Evolutionary conservation across 768 basidiomycete species (phyloP).

Genomic region (Leccinum rimulosum): DNA sequence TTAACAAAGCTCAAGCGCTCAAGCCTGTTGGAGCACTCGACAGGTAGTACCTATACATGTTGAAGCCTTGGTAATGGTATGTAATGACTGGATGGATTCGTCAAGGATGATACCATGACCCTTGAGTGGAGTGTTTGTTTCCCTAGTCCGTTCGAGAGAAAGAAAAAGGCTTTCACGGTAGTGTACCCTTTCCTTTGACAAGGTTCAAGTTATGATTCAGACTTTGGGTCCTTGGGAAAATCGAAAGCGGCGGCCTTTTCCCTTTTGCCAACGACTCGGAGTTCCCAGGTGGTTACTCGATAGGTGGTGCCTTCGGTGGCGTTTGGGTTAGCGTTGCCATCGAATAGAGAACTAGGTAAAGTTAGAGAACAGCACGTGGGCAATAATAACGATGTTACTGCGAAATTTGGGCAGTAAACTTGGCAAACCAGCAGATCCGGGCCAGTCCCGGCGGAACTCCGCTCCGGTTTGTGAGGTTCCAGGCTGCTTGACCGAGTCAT

Average conservation of each 20-base stretch:
- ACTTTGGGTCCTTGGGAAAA: constrained; percentile 78
- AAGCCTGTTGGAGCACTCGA: too few species aligned
- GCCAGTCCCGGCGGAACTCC: too few species aligned
- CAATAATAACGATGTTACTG: constrained; percentile 16
- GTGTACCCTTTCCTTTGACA: constrained; percentile 54
- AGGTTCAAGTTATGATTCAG: not conserved
- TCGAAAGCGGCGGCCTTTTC: constrained; percentile 81
- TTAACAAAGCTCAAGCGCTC: too few species aligned
- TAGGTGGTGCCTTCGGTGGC: constrained; percentile 51
- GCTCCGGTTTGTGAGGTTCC: too few species aligned
- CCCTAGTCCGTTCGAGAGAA: constrained; percentile 65
- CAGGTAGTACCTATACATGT: too few species aligned
- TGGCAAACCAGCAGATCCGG: too few species aligned
- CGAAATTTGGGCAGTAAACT: not conserved
- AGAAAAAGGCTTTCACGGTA: constrained; percentile 86
- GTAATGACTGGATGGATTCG: too few species aligned
- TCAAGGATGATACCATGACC: too few species aligned
- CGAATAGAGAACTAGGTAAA: not conserved
- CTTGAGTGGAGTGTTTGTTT: too few species aligned
- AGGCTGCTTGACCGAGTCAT: too few species aligned
- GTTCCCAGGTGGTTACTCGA: constrained; percentile 73
- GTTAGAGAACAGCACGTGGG: constrained; percentile 11
- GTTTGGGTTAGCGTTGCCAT: constrained; percentile 30
- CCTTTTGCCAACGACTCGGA: constrained; percentile 69
- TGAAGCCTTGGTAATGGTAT: too few species aligned